Evolutionary conservation across 2,329 filamentous ascomycete genomes (phyloP).

Genomic region (Sarocladiaceae sp.): DNA sequence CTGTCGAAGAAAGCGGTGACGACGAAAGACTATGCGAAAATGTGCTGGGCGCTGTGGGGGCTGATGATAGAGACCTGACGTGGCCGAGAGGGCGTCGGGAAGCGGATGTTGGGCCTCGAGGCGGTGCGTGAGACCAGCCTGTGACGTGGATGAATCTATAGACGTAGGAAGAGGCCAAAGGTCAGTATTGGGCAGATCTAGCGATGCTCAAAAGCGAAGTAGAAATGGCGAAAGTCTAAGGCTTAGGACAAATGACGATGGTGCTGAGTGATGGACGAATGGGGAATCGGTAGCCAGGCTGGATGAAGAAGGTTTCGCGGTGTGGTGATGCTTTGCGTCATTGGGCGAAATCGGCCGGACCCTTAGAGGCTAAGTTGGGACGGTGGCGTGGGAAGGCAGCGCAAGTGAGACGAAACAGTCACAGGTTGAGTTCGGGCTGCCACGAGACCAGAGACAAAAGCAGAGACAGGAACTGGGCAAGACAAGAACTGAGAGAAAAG

Average conservation of each 20-base stretch:
- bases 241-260: not conserved
- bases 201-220: not conserved
- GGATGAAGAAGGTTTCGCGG: not conserved
- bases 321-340: not conserved
- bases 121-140: conserved; percentile 45
- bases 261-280: not conserved
- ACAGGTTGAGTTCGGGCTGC: not conserved
- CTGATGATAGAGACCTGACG: conserved; percentile 49
- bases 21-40: conserved; percentile 12
- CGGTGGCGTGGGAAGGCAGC: not conserved
- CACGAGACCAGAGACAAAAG: not conserved
- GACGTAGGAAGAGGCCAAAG: conserved; percentile 15
- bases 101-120: conserved; percentile 14
- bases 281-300: not conserved
- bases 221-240: not conserved
- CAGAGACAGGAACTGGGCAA: not conserved
- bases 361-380: not conserved
- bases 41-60: conserved; percentile 33
- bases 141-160: conserved; percentile 50
- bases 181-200: not conserved
- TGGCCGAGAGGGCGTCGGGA: conserved; percentile 39
- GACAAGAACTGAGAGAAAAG: not conserved
- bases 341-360: not conserved
- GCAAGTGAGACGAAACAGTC: conserved; percentile 3
- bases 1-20: conserved; percentile 29